phyloP scores from a whole-genome alignment of 169 alveolate species.

The Eimeria falciformis region DNA sequence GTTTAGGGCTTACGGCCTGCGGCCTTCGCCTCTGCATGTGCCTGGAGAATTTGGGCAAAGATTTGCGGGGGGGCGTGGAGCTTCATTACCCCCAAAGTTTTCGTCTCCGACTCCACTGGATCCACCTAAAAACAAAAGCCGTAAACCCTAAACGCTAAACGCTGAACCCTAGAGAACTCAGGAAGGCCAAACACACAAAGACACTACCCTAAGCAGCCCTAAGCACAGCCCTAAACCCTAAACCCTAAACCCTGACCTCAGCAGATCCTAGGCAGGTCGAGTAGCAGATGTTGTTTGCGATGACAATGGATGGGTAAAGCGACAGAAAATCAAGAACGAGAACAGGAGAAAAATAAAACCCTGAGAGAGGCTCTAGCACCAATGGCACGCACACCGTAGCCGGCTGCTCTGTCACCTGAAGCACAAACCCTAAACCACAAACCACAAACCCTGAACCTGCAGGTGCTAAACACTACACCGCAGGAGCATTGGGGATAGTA shows the following conservation, averaged over 20 bases:
- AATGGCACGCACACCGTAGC: constrained; percentile 88
- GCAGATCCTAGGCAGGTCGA: constrained; percentile 90
- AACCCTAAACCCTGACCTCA: constrained; percentile 74
- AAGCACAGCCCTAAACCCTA: constrained; percentile 37
- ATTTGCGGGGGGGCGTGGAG: constrained; percentile 65
- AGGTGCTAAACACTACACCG: no score
- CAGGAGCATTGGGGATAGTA: not conserved
- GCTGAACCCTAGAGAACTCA: not conserved
- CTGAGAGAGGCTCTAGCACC: constrained; percentile 94
- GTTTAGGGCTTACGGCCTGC: constrained; percentile 44
- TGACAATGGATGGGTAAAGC: constrained; percentile 96
- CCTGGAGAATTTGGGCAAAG: constrained; percentile 63
- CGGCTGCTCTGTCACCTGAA: constrained; percentile 87
- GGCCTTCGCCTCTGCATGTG: constrained; percentile 72
- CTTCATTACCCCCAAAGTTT: constrained; percentile 70
- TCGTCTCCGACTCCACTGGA: constrained; percentile 63
- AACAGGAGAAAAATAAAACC: constrained; percentile 94
- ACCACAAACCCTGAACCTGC: not conserved
- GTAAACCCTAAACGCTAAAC: not conserved
- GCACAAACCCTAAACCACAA: not conserved
- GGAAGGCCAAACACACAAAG: not conserved
- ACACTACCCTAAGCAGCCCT: not conserved
- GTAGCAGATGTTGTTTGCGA: constrained; percentile 96
- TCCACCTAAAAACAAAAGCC: constrained; percentile 47
- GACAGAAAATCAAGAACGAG: constrained; percentile 97